A percentile compares a stretch with the other conserved stretches of the same genome.
Evolutionary conservation across 768 basidiomycete species (phyloP).

Genomic region (Serendipita indica): DNA sequence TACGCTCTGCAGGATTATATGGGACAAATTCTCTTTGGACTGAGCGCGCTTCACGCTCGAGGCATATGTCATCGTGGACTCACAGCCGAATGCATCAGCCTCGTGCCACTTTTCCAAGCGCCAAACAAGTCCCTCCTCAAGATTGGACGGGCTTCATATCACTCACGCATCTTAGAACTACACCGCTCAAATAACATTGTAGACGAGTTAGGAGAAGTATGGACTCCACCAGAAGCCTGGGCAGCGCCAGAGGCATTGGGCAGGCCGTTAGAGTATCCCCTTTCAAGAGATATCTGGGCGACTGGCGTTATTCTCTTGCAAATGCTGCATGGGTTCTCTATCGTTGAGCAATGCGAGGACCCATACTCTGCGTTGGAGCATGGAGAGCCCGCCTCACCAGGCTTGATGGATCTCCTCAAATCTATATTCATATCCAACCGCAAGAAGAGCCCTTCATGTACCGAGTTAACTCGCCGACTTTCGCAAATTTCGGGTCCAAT

Average conservation of each 20-base stretch:
- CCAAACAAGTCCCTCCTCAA: constrained; percentile 54
- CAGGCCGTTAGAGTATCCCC: constrained; percentile 63
- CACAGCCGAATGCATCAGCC: constrained; percentile 41
- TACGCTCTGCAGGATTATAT: constrained; percentile 48
- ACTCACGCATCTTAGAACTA: constrained; percentile 58
- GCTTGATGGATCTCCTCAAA: not conserved
- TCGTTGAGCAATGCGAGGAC: constrained; percentile 29
- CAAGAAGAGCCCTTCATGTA: not conserved
- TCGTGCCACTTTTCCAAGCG: constrained; percentile 36
- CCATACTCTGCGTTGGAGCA: constrained; percentile 20
- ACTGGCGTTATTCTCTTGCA: constrained; percentile 68
- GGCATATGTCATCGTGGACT: constrained; percentile 63
- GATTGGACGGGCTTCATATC: constrained; percentile 55
- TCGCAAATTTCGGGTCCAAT: not conserved
- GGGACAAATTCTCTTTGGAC: constrained; percentile 50
- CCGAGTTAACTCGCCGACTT: not conserved
- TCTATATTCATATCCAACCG: not conserved
- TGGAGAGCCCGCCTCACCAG: not conserved
- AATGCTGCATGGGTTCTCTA: constrained; percentile 70
- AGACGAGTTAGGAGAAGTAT: not conserved
- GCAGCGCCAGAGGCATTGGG: constrained; percentile 63
- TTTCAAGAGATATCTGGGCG: constrained; percentile 66
- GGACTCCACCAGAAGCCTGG: constrained; percentile 25
- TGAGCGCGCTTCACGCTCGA: constrained; percentile 49
- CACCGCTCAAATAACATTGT: constrained; percentile 73